Conservation (phyloP, 306 rosid species). For the Cicer bijugum region DNA sequence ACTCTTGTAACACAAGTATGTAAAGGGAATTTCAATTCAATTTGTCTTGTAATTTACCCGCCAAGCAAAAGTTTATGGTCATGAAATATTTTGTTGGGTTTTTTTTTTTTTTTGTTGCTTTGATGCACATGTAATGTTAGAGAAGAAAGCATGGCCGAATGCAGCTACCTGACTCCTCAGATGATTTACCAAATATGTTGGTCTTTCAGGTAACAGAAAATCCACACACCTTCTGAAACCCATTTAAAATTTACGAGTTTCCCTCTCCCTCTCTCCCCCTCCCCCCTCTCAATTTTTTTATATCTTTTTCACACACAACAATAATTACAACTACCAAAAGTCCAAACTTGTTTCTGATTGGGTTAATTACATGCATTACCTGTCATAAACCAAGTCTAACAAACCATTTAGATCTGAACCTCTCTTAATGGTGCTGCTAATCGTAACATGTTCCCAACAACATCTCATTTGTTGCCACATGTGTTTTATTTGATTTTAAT, state of each 20-base stretch:
- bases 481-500: background rate
- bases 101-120: constrained; percentile 27
- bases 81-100: constrained; percentile 23
- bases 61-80: too few relatives aligned
- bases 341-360: too few relatives aligned
- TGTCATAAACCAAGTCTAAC: too few relatives aligned
- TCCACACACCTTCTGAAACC: constrained; percentile 30
- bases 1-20: constrained; percentile 80
- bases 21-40: constrained; percentile 30
- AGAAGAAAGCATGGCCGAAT: constrained; percentile 62
- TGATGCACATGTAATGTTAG: constrained; percentile 50
- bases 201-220: constrained; percentile 78
- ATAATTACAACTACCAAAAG: too few relatives aligned
- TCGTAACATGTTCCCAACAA: too few relatives aligned
- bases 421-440: too few relatives aligned
- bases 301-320: too few relatives aligned
- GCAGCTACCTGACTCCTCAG: constrained; percentile 82
- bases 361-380: too few relatives aligned
- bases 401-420: too few relatives aligned
- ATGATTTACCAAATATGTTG: constrained; percentile 66
- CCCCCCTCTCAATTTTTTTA: too few relatives aligned
- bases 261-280: too few relatives aligned
- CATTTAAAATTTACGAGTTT: background rate
- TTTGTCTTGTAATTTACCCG: background rate
- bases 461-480: too few relatives aligned